Conservation (phyloP, 306 rosid genomes). For the Dryas octopetala region DNA sequence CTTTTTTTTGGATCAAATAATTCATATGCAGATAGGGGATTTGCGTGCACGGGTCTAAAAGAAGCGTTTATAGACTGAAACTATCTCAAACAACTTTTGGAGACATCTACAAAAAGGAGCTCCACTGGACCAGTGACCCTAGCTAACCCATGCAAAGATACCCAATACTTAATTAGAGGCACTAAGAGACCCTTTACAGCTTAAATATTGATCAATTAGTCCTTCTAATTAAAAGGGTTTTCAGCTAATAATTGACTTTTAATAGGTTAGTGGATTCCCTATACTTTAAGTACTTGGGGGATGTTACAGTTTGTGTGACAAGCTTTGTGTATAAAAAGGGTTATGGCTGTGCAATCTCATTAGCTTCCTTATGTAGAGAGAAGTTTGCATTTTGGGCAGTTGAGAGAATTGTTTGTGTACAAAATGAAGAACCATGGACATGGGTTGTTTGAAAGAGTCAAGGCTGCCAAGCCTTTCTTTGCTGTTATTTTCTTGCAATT, state of each 20-base stretch:
- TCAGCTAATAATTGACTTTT: not conserved
- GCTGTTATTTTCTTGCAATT: slow-evolving; percentile 69
- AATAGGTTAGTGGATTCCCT: not conserved
- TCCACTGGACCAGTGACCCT: not conserved
- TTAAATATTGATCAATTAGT: not conserved
- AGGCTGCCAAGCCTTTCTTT: slow-evolving; percentile 59
- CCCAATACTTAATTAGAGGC: slow-evolving; percentile 14
- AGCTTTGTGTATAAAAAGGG: slow-evolving; percentile 9
- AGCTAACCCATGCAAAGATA: slow-evolving; percentile 16
- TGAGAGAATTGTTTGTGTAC: not conserved
- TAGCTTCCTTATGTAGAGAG: not conserved
- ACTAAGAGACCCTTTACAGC: not conserved
- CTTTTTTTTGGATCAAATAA: not conserved
- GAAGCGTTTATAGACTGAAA: not conserved
- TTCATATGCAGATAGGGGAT: slow-evolving; percentile 4
- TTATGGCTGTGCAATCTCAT: not conserved
- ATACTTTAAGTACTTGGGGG: not conserved
- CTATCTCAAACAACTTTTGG: not conserved
- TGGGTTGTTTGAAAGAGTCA: slow-evolving; percentile 10
- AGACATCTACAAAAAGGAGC: slow-evolving; percentile 1
- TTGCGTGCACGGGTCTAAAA: slow-evolving; percentile 17
- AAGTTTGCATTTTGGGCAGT: not conserved
- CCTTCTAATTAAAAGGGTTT: slow-evolving; percentile 5
- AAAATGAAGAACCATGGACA: slow-evolving; percentile 2
- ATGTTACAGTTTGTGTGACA: not conserved